Base-by-base conservation (phyloP, 371 early-diverging fungal species). In the Mortierella sp. region DNA sequence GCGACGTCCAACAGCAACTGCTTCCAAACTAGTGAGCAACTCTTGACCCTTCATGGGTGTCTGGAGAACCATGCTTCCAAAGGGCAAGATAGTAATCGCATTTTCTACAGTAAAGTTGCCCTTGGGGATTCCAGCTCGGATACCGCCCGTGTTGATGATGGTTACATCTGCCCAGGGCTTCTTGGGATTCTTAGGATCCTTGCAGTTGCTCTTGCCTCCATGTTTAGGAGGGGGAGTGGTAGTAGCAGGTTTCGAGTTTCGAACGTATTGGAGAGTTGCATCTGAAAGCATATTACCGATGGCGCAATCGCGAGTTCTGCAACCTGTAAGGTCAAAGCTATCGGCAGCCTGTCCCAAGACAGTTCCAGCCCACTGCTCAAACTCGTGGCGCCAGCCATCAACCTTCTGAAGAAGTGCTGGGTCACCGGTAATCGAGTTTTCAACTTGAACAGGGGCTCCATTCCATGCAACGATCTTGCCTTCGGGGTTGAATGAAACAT, bases 391-490 rank as follows among this genome's bases (percentile, higher is more conserved):
- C 86, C 87, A 91, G 45, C 87, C 76, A 59, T 70, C 70, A 40
- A 93, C 77, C 6, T 77, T 57, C 2, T 64, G 40, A 0, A 45
- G 14, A 5, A 86, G 68, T 3, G 57, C 73, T 6, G 62, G 40
- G 77, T 92, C 87, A 39, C 83, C 73, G 40, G 83, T 54, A 28
- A 90, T 78, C 11, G 67, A 68, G 40, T 86, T 64, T 35, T 86
- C 85, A 14, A 93, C 80, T 8, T 84, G 85, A 39, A 93, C 86
- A 0, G 93, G 89, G 0, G 68, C 73, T 20, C 94, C 94, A 0
- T 24, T 69, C 74, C 77, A 83, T 39, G 52, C 59, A 30, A 81
- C 69, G 30, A 88, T 49, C 52, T 86, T 79, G 32, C 87, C 87
- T 18, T 87, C 75, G 14, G 83, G 72, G 71, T 92, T 83, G 76